Evolutionary conservation across 345 rosid genomes (phyloP).

Genomic region (Salix brachista): DNA sequence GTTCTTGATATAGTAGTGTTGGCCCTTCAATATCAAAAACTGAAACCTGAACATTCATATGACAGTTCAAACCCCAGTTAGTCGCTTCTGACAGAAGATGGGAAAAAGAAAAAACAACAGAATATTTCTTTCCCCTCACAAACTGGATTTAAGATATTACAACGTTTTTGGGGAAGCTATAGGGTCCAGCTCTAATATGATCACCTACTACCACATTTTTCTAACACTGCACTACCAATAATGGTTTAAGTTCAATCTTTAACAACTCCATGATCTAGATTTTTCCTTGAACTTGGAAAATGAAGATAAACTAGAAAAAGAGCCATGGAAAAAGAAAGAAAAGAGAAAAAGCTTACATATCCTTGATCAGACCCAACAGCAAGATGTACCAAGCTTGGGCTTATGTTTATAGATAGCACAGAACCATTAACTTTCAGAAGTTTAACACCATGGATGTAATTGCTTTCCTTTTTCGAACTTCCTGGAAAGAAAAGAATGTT

Average conservation of each 20-base stretch:
- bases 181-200: too few species aligned
- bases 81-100: background rate
- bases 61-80: background rate
- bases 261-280: too few species aligned
- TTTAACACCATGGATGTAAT: conserved; percentile 58
- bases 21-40: conserved; percentile 59
- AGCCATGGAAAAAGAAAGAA: background rate
- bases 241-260: too few species aligned
- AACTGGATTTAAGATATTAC: too few species aligned
- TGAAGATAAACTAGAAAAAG: background rate
- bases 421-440: conserved; percentile 62
- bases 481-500: conserved; percentile 36
- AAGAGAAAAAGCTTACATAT: conserved; percentile 49
- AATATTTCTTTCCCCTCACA: background rate
- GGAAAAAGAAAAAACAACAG: background rate
- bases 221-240: too few species aligned
- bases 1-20: conserved; percentile 45
- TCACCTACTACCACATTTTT: too few species aligned
- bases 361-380: conserved; percentile 84
- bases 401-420: conserved; percentile 50
- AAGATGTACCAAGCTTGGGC: conserved; percentile 51
- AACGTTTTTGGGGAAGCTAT: too few species aligned
- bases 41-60: conserved; percentile 47
- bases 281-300: background rate
- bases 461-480: conserved; percentile 61